These are phyloP conservation scores for Pueraria montana DNA, from an alignment of 306 rosid species.

Conservation along the genomic window DNA sequence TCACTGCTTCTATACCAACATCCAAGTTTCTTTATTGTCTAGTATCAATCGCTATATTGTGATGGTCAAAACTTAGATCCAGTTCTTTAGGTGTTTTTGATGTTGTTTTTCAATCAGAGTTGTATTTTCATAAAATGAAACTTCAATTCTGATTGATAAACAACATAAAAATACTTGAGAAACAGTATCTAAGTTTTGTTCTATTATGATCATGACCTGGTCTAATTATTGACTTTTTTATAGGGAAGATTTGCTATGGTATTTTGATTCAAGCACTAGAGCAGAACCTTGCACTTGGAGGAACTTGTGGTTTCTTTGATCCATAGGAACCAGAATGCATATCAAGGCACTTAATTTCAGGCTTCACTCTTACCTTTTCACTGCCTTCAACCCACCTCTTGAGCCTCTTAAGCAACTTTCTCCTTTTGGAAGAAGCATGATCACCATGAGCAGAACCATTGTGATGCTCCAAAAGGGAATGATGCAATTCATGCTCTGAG, in stretches of 20 bases:
- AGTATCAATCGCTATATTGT: constrained; percentile 14
- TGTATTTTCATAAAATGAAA: not conserved
- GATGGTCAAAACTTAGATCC: not conserved
- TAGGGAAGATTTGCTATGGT: not conserved
- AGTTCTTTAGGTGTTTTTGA: not conserved
- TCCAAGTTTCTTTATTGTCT: constrained; percentile 18
- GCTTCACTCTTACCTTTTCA: constrained; percentile 62
- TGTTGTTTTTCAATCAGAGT: not conserved
- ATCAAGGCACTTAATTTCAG: constrained; percentile 50
- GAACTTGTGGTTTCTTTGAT: constrained; percentile 49
- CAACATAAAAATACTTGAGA: not conserved
- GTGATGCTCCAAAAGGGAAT: constrained; percentile 44
- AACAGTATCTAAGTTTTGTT: not conserved
- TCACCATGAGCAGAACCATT: constrained; percentile 46
- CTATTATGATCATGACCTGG: not conserved
- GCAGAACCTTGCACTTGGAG: constrained; percentile 57
- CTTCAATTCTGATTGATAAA: not conserved
- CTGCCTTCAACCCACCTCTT: constrained; percentile 69
- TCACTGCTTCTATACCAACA: constrained; percentile 10
- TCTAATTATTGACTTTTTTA: constrained; percentile 20
- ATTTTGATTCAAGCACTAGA: constrained; percentile 59
- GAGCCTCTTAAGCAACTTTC: constrained; percentile 60
- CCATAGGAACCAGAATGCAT: constrained; percentile 45
- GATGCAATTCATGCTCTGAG: constrained; percentile 55
- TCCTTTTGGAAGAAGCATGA: constrained; percentile 47